Base-by-base conservation (phyloP, 192 early-diverging fungal genomes). In the Podila epigama region DNA sequence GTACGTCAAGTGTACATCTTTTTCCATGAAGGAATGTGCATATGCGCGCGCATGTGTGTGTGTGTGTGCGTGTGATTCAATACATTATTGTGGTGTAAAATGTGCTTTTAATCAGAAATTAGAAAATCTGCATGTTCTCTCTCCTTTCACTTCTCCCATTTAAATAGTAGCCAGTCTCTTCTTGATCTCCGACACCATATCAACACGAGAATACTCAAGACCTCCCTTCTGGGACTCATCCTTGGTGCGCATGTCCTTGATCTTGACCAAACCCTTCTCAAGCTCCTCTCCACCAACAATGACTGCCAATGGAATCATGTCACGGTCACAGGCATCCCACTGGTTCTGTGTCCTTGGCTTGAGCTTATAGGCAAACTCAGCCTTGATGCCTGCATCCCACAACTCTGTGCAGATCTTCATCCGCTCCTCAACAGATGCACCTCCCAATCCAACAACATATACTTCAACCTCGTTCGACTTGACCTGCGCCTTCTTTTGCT, bases 321-420 rank as follows among this genome's bases (percentile, higher is more conserved):
- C 92, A 29, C 86, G 87, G 58, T 96, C 93, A 69, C 95, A 96
- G 9, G 69, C 82, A 50, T 89, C 86, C 77, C 89, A 95, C 82
- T 99, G 95, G 5, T 70, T 75, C 51, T 92, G 89, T 51, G 92
- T 82, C 64, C 90, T 87, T 12, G 94, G 93, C 78, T 98, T 96
- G n/a, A 81, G 79, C 84, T 99, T 99, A 85, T 92, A 97, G 65
- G 90, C 81, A 81, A 92, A 98, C 78, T 96, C 92, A 32, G 97
- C 92, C 44, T 92, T 90, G 56, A 99, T 89, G 7, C 90, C 94
- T 28, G 85, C 88, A 82, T 98, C 91, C 97, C 97, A 99, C 7
- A 99, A 88, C 79, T 96, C 92, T 10, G 83, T 84, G 50, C 89
- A 90, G 44, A 97, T 88, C 32, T 83, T 79, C 95, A 99, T 96